phyloP scores from a whole-genome alignment of 352 stramenopile species.

The Globisporangium heterothallicum region DNA sequence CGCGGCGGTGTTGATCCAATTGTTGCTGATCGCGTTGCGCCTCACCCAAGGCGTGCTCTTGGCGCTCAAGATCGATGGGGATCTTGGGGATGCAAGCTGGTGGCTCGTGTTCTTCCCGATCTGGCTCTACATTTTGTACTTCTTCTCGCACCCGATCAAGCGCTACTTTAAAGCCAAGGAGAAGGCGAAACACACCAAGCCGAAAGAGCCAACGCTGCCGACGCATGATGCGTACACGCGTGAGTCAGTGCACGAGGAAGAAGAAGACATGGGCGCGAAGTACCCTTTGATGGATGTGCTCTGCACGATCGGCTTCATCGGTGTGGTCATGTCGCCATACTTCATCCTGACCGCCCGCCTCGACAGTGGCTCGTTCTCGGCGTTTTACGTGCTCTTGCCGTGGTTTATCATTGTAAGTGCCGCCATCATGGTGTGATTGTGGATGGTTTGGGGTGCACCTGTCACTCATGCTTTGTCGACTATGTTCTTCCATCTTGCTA shows the following conservation, averaged over 20 bases:
- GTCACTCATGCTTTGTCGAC: neutral
- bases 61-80: conserved; percentile 61
- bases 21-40: conserved; percentile 44
- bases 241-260: conserved; percentile 53
- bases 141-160: conserved; percentile 41
- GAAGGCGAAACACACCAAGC: conserved; percentile 17
- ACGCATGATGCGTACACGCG: conserved; percentile 72
- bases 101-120: conserved; percentile 78
- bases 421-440: neutral
- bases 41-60: conserved; percentile 63
- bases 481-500: conserved; percentile 16
- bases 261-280: conserved; percentile 46
- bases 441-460: neutral
- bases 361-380: conserved; percentile 65
- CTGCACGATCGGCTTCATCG: conserved; percentile 49
- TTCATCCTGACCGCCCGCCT: conserved; percentile 76
- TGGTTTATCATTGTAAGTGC: conserved; percentile 77
- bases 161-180: conserved; percentile 48
- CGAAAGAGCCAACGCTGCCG: conserved; percentile 26
- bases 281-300: conserved; percentile 48
- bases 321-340: conserved; percentile 62
- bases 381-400: conserved; percentile 74
- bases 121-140: conserved; percentile 71
- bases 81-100: conserved; percentile 52
- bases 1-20: conserved; percentile 23